These are phyloP conservation scores for Amanita thiersii DNA, from an alignment of 768 basidiomycete genomes.

Conservation along the genomic window DNA sequence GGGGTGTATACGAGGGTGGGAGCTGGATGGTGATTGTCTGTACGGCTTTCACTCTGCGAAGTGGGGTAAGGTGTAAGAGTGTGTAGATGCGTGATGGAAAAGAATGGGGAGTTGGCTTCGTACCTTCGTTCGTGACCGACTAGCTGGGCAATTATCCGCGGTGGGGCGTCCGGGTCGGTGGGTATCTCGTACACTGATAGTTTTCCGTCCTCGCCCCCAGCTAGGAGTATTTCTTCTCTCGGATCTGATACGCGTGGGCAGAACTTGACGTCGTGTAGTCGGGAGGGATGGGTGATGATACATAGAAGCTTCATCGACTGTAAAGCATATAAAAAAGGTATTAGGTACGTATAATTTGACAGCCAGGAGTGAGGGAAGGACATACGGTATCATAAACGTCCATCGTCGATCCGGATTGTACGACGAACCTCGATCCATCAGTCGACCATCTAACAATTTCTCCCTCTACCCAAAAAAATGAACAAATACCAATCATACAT, in stretches of 20 bases:
- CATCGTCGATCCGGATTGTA: constrained; percentile 68
- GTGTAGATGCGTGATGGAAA: too few species aligned
- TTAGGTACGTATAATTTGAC: background rate
- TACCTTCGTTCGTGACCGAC: constrained; percentile 85
- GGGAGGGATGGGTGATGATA: constrained; percentile 67
- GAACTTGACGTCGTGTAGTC: constrained; percentile 83
- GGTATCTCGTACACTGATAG: constrained; percentile 67
- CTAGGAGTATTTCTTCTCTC: constrained; percentile 64
- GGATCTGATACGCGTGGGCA: constrained; percentile 43
- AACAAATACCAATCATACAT: background rate
- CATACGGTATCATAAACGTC: constrained; percentile 78
- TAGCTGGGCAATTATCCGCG: constrained; percentile 61
- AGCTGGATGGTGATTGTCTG: constrained; percentile 57
- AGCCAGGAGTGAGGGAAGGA: constrained; percentile 1
- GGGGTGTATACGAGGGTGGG: constrained; percentile 24
- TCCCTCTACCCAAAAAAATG: constrained; percentile 49
- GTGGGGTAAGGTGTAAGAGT: too few species aligned
- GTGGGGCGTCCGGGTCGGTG: constrained; percentile 32
- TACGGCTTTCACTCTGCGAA: constrained; percentile 72
- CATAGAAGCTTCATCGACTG: constrained; percentile 77
- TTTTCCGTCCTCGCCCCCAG: constrained; percentile 86
- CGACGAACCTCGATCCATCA: constrained; percentile 69
- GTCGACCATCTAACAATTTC: constrained; percentile 88
- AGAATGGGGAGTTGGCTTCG: constrained; percentile 14
- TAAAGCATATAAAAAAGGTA: constrained; percentile 2